A percentile compares a stretch with the other conserved stretches of the same genome.
Evolutionary conservation across 208 protist genomes (phyloP).

Genomic region (Leptomonas seymouri): DNA sequence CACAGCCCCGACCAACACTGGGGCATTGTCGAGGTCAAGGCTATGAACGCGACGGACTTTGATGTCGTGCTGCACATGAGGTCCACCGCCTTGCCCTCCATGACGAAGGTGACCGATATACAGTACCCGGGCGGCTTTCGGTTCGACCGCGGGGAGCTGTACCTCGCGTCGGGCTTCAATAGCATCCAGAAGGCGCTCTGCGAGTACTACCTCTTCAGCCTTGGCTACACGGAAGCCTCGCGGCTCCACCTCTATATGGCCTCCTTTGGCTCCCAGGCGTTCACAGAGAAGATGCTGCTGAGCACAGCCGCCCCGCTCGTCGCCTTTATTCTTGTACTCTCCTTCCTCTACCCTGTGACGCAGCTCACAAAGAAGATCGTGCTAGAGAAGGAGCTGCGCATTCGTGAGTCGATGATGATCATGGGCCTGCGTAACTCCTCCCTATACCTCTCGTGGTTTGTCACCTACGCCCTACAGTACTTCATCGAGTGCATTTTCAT

Average conservation of each 20-base stretch:
- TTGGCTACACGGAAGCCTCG: slow-evolving; percentile 32
- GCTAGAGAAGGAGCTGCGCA: slow-evolving; percentile 85
- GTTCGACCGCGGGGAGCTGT: slow-evolving; percentile 43
- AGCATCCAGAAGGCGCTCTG: slow-evolving; percentile 45
- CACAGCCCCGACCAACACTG: slow-evolving; percentile 31
- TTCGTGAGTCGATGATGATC: slow-evolving; percentile 87
- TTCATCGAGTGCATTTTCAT: slow-evolving; percentile 50
- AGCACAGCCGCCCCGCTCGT: slow-evolving; percentile 40
- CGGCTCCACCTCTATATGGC: slow-evolving; percentile 35
- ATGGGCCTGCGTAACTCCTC: slow-evolving; percentile 75
- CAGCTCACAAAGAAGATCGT: slow-evolving; percentile 81
- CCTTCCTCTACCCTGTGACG: slow-evolving; percentile 78
- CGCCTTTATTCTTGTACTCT: slow-evolving; percentile 70
- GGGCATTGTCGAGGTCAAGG: slow-evolving; percentile 50
- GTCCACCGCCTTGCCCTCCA: slow-evolving; percentile 37
- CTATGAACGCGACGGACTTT: slow-evolving; percentile 38
- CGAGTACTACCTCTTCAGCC: slow-evolving; percentile 38
- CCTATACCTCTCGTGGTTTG: slow-evolving; percentile 62
- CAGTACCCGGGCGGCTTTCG: slow-evolving; percentile 43
- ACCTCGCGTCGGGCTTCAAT: slow-evolving; percentile 53
- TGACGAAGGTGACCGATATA: slow-evolving; percentile 24
- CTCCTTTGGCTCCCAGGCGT: slow-evolving; percentile 36
- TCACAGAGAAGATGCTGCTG: slow-evolving; percentile 53
- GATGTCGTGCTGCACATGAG: slow-evolving; percentile 58
- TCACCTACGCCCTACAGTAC: slow-evolving; percentile 62